These are phyloP conservation scores for Clathrospora elynae DNA, from an alignment of 2,329 filamentous ascomycete genomes.

Conservation along the genomic window DNA sequence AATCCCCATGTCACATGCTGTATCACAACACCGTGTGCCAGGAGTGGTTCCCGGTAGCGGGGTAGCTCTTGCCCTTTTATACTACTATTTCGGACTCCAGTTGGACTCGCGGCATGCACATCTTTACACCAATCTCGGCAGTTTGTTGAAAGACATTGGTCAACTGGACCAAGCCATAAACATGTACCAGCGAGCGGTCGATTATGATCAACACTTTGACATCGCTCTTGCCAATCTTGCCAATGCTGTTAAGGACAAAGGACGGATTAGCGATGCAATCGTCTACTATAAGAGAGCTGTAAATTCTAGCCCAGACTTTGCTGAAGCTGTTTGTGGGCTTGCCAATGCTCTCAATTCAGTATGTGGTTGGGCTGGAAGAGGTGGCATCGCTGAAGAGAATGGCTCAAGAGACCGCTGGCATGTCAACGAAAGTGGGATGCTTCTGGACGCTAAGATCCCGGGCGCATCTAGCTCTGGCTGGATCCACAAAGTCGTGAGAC, in stretches of 20 bases:
- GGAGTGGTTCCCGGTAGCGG: slow-evolving; percentile 86
- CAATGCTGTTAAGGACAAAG: slow-evolving; percentile 97
- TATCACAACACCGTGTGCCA: slow-evolving; percentile 61
- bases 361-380: slow-evolving; percentile 89
- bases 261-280: slow-evolving; percentile 89
- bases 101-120: slow-evolving; percentile 91
- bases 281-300: slow-evolving; percentile 90
- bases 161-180: slow-evolving; percentile 88
- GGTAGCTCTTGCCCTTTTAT: slow-evolving; percentile 82
- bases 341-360: slow-evolving; percentile 96
- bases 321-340: slow-evolving; percentile 93
- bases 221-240: slow-evolving; percentile 96
- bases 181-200: slow-evolving; percentile 96
- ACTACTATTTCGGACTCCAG: slow-evolving; percentile 91
- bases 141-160: slow-evolving; percentile 92
- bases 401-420: slow-evolving; percentile 89
- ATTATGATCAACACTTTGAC: slow-evolving; percentile 91
- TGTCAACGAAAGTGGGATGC: slow-evolving; percentile 81
- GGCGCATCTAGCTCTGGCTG: slow-evolving; percentile 72
- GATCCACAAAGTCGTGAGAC: slow-evolving; percentile 87
- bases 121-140: slow-evolving; percentile 94
- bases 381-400: slow-evolving; percentile 76
- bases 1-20: slow-evolving; percentile 48
- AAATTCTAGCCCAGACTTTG: slow-evolving; percentile 89
- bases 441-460: slow-evolving; percentile 71